These are phyloP conservation scores for Rutstroemia sp. DNA, from an alignment of 2,329 filamentous ascomycete species.

Conservation along the genomic window DNA sequence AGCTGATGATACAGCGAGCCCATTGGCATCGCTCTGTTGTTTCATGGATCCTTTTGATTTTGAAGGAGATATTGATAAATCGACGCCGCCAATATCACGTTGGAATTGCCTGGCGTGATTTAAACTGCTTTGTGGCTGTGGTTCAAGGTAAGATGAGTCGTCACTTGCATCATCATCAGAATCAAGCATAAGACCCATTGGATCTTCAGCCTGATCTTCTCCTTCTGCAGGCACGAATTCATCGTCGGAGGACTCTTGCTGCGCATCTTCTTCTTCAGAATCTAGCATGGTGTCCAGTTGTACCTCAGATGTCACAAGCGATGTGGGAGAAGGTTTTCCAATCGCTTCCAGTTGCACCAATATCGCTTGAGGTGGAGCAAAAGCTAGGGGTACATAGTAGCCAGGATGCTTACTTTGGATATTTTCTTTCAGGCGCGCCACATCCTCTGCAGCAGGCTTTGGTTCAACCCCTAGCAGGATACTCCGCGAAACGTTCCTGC, in stretches of 20 bases:
- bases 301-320: background rate
- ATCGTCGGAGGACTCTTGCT: slow-evolving; percentile 1
- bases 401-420: slow-evolving; percentile 19
- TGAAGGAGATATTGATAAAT: background rate
- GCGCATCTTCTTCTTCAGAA: background rate
- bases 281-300: background rate
- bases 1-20: no score
- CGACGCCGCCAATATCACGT: background rate
- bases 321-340: background rate
- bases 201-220: background rate
- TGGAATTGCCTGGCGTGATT: background rate
- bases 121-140: background rate
- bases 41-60: background rate
- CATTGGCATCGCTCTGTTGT: background rate
- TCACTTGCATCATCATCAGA: slow-evolving; percentile 4
- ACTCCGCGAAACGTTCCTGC: slow-evolving; percentile 2
- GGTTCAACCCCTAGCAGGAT: background rate
- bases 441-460: background rate
- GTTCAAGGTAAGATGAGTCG: background rate
- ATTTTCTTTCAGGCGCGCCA: slow-evolving; percentile 16
- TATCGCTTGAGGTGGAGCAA: slow-evolving; percentile 18
- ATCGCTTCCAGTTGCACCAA: slow-evolving; percentile 14
- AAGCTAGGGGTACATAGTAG: slow-evolving; percentile 23
- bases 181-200: background rate
- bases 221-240: slow-evolving; percentile 1